Evolutionary conservation across 2,329 filamentous ascomycete species (phyloP), one percentile per base, ranked within the genome.

Genomic region (Fusarium zealandicum): DNA sequence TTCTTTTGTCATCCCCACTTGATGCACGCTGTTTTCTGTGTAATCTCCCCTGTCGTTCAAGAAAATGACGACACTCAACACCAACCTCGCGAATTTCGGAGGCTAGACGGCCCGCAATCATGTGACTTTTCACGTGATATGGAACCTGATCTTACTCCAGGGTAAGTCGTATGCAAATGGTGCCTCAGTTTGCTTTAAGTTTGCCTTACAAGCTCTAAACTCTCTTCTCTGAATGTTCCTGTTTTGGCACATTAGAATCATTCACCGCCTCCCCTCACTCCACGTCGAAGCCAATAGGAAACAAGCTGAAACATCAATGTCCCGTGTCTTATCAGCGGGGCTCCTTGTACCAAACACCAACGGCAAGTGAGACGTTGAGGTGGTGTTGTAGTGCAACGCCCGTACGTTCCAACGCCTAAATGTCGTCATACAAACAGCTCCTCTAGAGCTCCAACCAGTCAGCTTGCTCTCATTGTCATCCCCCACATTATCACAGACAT

Each of bases 401-500:
- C 17, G 36, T 53, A 35, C 22, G 27, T 36, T 35, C 14, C 40
- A 54, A 49, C 38, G 20, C 33, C 36, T 32, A 17, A 49, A 63
- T 65, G 63, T 61, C 63, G 63, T 66, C 63, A 66, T 66, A 47
- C 49, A 52, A 38, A 31, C 12, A 14, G 48, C 11, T 8, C 22
- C 20, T 37, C 12, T n/a, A 37, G 20, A 58, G 56, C 56, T 63
- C 27, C 36, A 27, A 53, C 63, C 63, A 66, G 54, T 66, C 17
- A 66, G n/a, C 50, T 54, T 49, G 3, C 16, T 47, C 17, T 38
- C 16, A 63, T 66, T 66, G 63, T 66, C 63, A 66, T 66, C 63
- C 61, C 58, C 63, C 63, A 66, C 63, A 60, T 57, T 59, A 62
- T 64, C 54, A 41, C 14, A 31, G 47, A 39, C 54, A 62, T 65